A percentile compares a stretch with the other conserved stretches of the same genome.
phyloP scores from a whole-genome alignment of 345 rosid species.

The Bruguiera parviflora region DNA sequence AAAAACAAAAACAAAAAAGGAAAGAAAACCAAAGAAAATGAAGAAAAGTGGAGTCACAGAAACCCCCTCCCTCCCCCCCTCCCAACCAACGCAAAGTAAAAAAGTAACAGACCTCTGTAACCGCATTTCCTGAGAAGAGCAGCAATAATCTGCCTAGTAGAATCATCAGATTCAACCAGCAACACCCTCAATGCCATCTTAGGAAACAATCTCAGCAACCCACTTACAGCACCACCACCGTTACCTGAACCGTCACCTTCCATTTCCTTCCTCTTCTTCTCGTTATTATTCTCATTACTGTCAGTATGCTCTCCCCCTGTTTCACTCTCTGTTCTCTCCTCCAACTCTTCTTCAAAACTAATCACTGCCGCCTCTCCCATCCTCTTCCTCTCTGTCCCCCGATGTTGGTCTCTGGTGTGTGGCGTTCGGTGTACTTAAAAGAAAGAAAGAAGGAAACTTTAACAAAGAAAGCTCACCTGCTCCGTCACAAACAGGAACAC shows the following conservation, averaged over 20 bases:
- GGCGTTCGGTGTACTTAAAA: background rate
- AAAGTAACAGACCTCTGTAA: conserved; percentile 57
- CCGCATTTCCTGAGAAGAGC: conserved; percentile 87
- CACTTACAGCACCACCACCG: conserved; percentile 15
- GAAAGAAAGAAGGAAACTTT: too few relatives aligned
- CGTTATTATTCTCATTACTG: background rate
- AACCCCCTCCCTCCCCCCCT: too few relatives aligned
- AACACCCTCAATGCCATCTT: conserved; percentile 63
- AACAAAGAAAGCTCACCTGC: too few relatives aligned
- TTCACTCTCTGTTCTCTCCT: conserved; percentile 20
- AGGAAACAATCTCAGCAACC: conserved; percentile 72
- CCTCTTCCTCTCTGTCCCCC: background rate
- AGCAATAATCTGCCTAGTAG: conserved; percentile 79
- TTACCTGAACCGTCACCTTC: conserved; percentile 24
- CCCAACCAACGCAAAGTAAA: background rate
- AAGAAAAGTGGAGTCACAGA: background rate
- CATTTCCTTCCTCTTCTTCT: conserved; percentile 13
- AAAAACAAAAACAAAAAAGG: too few relatives aligned
- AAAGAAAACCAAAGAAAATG: background rate
- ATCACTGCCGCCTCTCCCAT: conserved; percentile 39
- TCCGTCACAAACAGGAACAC: background rate
- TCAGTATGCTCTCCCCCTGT: background rate
- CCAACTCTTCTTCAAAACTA: conserved; percentile 37
- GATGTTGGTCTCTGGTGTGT: too few relatives aligned
- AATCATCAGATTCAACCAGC: conserved; percentile 92